phyloP scores from a whole-genome alignment of 2,329 filamentous ascomycete species.

The Clarireedia paspali region DNA sequence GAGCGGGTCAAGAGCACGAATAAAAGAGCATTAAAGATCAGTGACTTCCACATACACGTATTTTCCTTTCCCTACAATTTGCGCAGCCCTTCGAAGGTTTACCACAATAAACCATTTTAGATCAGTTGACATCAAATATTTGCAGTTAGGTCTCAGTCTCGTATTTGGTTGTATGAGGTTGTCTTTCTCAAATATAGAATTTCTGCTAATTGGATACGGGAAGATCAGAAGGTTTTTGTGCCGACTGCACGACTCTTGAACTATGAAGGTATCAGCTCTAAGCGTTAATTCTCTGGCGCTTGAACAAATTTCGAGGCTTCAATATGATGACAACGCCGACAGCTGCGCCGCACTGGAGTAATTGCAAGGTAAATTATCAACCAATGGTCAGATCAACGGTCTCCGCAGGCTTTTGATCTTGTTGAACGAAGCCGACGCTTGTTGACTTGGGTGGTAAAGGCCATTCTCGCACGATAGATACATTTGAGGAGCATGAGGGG shows the following conservation, averaged over 20 bases:
- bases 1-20: neutral
- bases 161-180: too few species aligned
- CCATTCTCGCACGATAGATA: too few species aligned
- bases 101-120: slow-evolving; percentile 10
- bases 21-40: neutral
- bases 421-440: neutral
- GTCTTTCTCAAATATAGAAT: too few species aligned
- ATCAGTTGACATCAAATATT: too few species aligned
- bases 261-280: neutral
- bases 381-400: neutral
- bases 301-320: neutral
- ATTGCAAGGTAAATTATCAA: too few species aligned
- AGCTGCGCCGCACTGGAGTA: neutral
- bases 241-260: neutral
- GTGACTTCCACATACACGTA: neutral
- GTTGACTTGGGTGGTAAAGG: neutral
- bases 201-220: neutral
- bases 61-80: neutral
- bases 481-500: neutral
- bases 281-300: neutral
- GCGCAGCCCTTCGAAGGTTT: slow-evolving; percentile 10
- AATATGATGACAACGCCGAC: neutral
- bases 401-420: neutral
- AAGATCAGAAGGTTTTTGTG: neutral
- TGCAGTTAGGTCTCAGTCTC: too few species aligned